Evolutionary conservation across 345 rosid species (phyloP), one percentile per base, ranked within the genome.

Genomic region (Populus ilicifolia): DNA sequence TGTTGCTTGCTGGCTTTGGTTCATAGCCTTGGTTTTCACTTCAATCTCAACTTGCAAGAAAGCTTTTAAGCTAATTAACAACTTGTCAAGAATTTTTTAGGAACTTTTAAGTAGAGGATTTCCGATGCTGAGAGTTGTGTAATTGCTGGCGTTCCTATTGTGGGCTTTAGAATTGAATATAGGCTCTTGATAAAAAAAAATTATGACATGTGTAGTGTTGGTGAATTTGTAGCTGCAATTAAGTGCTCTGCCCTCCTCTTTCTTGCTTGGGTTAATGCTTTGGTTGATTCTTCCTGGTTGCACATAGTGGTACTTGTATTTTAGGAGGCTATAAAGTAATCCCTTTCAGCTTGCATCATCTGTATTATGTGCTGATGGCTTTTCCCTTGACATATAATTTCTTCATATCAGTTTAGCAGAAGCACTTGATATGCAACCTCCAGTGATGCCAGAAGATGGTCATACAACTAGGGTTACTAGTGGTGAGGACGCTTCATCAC

Each of bases 401-500:
- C 36, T 68, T 59, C 20, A 73, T 35, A 63, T 50, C 91, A 96
- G 99, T 72, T 87, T 96, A 81, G 98, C 99, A 54, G 99, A 96
- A 87, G 87, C 98, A 71, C 93, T 96, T 75, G 97, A 96, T 86
- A 92, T 90, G 99, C 98, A 96, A 85, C 94, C 97, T 83, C 98
- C 98, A 67, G 91, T 84, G 36, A 94, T 96, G 97, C 98, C 98
- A 25, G 99, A 96, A 85, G 98, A 96, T 84, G 92, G 92, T 76
- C 97, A 93, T 88, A 91, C 96, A 54, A 96, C 99, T 67, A 87
- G 98, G 87, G 90, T 94, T 78, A 89, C 93, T 72, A 87, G 91
- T 71, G 95, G 94, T 70, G 98, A 91, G 69, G 99, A 96, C 77
- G 83, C 86, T 65, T 87, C 94, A 41, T 83, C 94, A 71, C 87